A percentile compares a stretch with the other conserved stretches of the same genome.
Conservation (phyloP, 176 grass and related monocot species). For the Puccinellia tenuiflora region DNA sequence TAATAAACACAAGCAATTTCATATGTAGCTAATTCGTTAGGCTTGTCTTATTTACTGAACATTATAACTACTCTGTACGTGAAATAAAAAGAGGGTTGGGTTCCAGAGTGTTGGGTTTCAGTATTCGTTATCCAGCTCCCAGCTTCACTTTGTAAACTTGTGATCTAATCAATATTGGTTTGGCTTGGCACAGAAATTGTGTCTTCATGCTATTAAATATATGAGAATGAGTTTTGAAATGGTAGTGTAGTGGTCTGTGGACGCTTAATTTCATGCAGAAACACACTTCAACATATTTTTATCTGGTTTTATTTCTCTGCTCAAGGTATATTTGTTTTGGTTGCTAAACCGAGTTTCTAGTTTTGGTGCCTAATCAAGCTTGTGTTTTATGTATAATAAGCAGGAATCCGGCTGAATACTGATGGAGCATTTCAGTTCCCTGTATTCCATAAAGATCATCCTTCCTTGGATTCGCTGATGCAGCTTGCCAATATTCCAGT, state of each 20-base stretch:
- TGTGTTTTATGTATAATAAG: not conserved
- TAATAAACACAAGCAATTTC: too few relatives aligned
- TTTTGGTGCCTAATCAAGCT: not conserved
- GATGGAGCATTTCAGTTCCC: conserved; percentile 1
- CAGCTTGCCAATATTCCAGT: not conserved
- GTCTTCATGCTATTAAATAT: not conserved
- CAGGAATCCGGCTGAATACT: not conserved
- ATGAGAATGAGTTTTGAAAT: not conserved
- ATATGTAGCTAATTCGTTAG: too few relatives aligned
- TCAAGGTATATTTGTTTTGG: not conserved
- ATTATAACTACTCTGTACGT: too few relatives aligned
- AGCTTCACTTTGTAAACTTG: not conserved
- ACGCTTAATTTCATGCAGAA: not conserved
- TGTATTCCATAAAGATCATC: not conserved
- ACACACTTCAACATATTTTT: not conserved
- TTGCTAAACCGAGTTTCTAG: not conserved
- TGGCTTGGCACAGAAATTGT: not conserved
- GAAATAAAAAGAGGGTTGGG: too few relatives aligned
- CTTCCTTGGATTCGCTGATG: not conserved
- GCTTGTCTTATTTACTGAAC: too few relatives aligned
- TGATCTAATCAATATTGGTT: not conserved
- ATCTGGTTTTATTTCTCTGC: not conserved
- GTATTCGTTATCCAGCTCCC: too few relatives aligned
- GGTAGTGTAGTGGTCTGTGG: not conserved
- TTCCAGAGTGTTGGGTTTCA: too few relatives aligned